A percentile compares a stretch with the other conserved stretches of the same genome.
These are phyloP conservation scores for Protomyces inouyei DNA, from an alignment of 1,139 yeast genomes.

Conservation along the genomic window DNA sequence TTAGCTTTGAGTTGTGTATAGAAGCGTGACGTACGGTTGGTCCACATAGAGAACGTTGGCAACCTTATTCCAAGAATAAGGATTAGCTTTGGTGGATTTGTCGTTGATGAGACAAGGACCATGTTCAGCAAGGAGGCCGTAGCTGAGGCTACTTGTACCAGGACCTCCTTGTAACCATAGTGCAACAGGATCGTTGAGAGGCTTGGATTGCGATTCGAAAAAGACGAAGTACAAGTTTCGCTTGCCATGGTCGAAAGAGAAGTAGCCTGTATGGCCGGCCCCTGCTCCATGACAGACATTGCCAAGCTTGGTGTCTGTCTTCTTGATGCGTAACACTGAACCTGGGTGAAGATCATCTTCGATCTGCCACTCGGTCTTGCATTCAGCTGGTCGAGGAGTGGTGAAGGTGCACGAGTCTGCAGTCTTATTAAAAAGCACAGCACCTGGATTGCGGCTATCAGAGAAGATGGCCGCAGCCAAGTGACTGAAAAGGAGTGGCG, in stretches of 20 bases:
- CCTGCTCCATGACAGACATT: slow-evolving; percentile 8
- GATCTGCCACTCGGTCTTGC: too few relatives aligned
- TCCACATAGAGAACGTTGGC: slow-evolving; percentile 48
- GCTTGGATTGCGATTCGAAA: slow-evolving; percentile 86
- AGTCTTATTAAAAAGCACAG: too few relatives aligned
- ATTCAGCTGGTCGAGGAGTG: too few relatives aligned
- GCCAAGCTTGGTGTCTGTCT: not conserved
- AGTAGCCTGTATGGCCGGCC: slow-evolving; percentile 63
- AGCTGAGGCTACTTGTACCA: slow-evolving; percentile 81
- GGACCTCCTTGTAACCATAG: slow-evolving; percentile 85
- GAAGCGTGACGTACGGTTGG: slow-evolving; percentile 52
- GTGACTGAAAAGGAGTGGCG: too few relatives aligned
- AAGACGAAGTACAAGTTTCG: slow-evolving; percentile 82
- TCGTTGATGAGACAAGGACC: slow-evolving; percentile 79
- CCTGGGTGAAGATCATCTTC: too few relatives aligned
- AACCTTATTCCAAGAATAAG: slow-evolving; percentile 8
- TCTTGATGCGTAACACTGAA: too few relatives aligned
- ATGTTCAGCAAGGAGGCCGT: slow-evolving; percentile 86
- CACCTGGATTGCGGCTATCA: too few relatives aligned
- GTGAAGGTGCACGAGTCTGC: too few relatives aligned
- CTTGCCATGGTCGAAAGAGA: slow-evolving; percentile 74
- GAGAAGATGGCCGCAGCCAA: too few relatives aligned
- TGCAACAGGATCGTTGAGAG: slow-evolving; percentile 73
- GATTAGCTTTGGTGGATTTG: slow-evolving; percentile 55
- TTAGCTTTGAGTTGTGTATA: too few relatives aligned